Evolutionary conservation across 177 flowering plant species (phyloP), one percentile per base, ranked within the genome.

Genomic region (Vitis hybrid): DNA sequence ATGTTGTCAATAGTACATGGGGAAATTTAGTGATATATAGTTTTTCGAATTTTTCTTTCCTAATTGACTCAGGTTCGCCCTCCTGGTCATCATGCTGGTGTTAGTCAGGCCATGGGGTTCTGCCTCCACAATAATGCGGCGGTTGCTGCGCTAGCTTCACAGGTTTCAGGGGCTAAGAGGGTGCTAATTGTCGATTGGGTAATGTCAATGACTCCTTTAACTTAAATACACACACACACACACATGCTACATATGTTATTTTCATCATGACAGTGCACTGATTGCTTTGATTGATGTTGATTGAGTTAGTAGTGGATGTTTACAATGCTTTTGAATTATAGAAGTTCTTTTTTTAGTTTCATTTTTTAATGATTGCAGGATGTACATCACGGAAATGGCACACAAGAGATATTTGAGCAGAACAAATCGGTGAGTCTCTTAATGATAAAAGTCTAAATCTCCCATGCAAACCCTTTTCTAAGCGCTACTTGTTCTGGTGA

Each of bases 31-130:
- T 61, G 13, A 7, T 24, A 2, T 35, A 18, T 50, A 32, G 1
- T 68, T 6, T n/a, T 41, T 21, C n/a, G 14, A 27, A 30, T 58
- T n/a, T 64, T 64, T 56, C 13, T 48, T 68, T 51, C 35, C 41
- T 24, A 11, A 49, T 20, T 78, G 61, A 52, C 20, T 77, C 84
- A 95, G 99, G 94, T 95, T 71, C 85, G 99, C 46, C 99, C 99
- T 79, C 99, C 99, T 77, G 99, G 99, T 65, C 99, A 95, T 81
- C 99, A 95, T 89, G 99, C 99, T 65, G 98, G 99, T 75, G 84
- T 95, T 51, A 85, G 74, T 57, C 87, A 91, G 5, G 85, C 97
- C 54, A 95, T 93, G 98, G 98, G 99, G 17, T 95, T 95, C 75
- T 95, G 99, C 75, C 96, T 95, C 58, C 98, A 95, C 77, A 95